Percentiles rank a stretch among this genome's conserved stretches.
Conservation (phyloP, 2,329 filamentous ascomycete genomes). For the Curvularia eragrostidis region DNA sequence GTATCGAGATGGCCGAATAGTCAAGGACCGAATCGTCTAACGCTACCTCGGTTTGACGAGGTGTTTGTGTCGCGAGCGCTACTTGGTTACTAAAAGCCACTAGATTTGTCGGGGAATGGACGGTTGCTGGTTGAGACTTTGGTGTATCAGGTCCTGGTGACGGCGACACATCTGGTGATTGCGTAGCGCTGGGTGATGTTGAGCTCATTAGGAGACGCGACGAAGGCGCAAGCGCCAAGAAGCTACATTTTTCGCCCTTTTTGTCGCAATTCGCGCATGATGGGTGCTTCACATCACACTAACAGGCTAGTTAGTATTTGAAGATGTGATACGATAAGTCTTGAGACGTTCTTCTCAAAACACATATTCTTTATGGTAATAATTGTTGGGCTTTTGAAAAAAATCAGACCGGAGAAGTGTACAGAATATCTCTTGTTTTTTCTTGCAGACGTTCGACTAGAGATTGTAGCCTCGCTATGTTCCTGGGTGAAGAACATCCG, state of each 20-base stretch:
- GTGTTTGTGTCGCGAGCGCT: conserved; percentile 16
- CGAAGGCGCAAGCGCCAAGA: conserved; percentile 41
- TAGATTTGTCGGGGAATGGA: conserved; percentile 11
- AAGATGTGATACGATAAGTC: background rate
- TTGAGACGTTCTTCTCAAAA: conserved; percentile 35
- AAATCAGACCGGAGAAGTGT: background rate
- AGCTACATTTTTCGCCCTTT: conserved; percentile 42
- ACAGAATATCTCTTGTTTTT: background rate
- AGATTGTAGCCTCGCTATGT: background rate
- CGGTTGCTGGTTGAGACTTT: background rate
- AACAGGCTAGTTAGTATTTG: conserved; percentile 19
- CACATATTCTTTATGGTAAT: background rate
- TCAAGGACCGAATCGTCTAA: conserved; percentile 8
- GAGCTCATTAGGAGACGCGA: conserved; percentile 33
- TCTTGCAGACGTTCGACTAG: background rate
- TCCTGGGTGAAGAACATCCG: background rate
- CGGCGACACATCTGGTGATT: conserved; percentile 5
- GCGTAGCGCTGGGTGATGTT: conserved; percentile 16
- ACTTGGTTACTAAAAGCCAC: conserved; percentile 14
- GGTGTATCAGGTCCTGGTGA: conserved; percentile 11
- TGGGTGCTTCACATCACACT: conserved; percentile 47
- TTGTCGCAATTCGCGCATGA: conserved; percentile 45
- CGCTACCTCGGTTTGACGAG: conserved; percentile 19
- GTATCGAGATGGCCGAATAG: background rate
- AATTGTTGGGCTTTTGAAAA: background rate